Base-by-base conservation (phyloP, 179 eudicot species). In the Spinacia oleracea region DNA sequence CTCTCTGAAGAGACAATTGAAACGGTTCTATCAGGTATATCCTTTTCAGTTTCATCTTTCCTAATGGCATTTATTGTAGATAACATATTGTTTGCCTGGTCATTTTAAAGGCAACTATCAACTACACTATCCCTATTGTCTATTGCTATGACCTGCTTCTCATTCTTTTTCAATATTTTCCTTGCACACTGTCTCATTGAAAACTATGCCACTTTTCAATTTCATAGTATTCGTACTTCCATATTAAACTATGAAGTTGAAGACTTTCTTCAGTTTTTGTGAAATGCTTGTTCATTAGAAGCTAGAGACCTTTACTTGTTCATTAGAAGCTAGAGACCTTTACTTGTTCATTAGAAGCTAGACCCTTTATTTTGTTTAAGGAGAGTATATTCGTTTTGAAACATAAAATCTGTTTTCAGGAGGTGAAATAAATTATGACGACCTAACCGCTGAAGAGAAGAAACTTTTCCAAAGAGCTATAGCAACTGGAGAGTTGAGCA, bases 401-500 rank as follows among this genome's bases (percentile, higher is more conserved):
- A 23, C 25, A 25, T 18, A 15, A 63, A 58, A 56, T 80, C 35
- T 48, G 60, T 58, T 45, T 65, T 25, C 85, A 94, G 97, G 98
- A 60, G 83, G 70, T 58, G 78, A 87, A 29, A 78, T 96, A 71
- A 78, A 75, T 79, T 83, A 83, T 27, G 94, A 90, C 55, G 96
- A 96, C 87, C 72, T 96, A 56, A 81, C 88, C 65, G 80, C 77
- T 21, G 87, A 90, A 73, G 99, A 92, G 84, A 92, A 85, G 87
- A 89, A 89, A 73, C 85, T 77, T 38, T 94, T 96, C 79, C 91
- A 83, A 66, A 85, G 89, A 83, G 98, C 96, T 6, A 69, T 96
- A 77, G 89, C 90, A 68, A 90, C 91, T 35, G 98, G 98, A 82
- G 98, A 96, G 87, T 83, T 96, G 73, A 89, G 97, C 89, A 96